Conservation (phyloP, 106 monocot genomes). For the Hemerocallis citrina region DNA sequence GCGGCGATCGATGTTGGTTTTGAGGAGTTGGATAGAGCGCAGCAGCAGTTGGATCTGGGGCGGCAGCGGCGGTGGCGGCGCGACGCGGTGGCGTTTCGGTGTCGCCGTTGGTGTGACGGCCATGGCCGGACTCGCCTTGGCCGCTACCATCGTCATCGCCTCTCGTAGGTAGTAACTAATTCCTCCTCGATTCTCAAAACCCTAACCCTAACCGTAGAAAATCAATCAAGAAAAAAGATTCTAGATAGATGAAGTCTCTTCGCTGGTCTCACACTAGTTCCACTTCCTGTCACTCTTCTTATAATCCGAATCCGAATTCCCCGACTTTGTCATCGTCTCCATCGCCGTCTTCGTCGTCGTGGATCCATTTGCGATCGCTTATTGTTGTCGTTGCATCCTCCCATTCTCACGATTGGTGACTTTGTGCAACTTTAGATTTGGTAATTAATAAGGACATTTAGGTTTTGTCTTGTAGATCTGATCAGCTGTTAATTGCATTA, state of each 20-base stretch:
- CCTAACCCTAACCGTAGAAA: neutral
- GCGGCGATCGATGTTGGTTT: slow-evolving; percentile 20
- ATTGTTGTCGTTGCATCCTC: slow-evolving; percentile 16
- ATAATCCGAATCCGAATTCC: slow-evolving; percentile 5
- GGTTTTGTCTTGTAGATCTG: too few species aligned
- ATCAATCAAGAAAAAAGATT: neutral
- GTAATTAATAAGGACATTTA: too few species aligned
- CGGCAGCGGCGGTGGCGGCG: slow-evolving; percentile 4
- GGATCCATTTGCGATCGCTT: slow-evolving; percentile 35
- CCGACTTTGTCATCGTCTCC: slow-evolving; percentile 22
- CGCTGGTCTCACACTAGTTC: slow-evolving; percentile 22
- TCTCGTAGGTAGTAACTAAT: slow-evolving; percentile 43
- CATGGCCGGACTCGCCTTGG: slow-evolving; percentile 73
- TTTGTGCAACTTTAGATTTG: neutral
- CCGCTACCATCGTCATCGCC: slow-evolving; percentile 56
- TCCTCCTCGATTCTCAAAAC: neutral
- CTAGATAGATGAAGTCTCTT: slow-evolving; percentile 25
- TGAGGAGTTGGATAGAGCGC: slow-evolving; percentile 16
- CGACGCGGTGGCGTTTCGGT: slow-evolving; percentile 48
- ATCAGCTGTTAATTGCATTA: too few species aligned
- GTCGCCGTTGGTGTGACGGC: slow-evolving; percentile 78
- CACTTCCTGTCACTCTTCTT: slow-evolving; percentile 7
- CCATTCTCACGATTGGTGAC: slow-evolving; percentile 32
- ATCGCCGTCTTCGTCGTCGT: slow-evolving; percentile 17
- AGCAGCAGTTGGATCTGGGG: slow-evolving; percentile 16